phyloP scores from a whole-genome alignment of 2,329 filamentous ascomycete genomes.

The Fusarium chlamydosporum region DNA sequence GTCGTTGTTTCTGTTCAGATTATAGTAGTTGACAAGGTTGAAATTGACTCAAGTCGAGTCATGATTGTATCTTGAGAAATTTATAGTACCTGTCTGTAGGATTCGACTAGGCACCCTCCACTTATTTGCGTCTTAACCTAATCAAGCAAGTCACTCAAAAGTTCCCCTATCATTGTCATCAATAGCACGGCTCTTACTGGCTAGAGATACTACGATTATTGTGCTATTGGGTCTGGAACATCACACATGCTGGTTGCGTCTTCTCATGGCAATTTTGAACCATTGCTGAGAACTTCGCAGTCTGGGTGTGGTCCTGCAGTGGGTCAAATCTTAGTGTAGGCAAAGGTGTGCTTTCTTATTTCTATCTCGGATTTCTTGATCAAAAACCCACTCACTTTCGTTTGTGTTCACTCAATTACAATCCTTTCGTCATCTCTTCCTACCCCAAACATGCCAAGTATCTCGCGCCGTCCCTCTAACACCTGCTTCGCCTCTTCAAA shows the following conservation, averaged over 20 bases:
- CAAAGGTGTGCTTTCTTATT: too few species aligned
- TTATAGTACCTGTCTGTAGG: background rate
- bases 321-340: background rate
- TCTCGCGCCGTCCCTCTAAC: slow-evolving; percentile 5
- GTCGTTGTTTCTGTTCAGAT: background rate
- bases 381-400: too few species aligned
- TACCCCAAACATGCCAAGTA: slow-evolving; percentile 16
- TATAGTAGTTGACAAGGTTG: background rate
- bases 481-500: background rate
- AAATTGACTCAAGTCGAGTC: background rate
- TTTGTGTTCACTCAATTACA: slow-evolving; percentile 10
- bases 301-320: background rate
- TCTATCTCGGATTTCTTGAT: too few species aligned
- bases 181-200: background rate
- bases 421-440: slow-evolving; percentile 21
- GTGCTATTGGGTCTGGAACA: background rate
- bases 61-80: slow-evolving; percentile 1
- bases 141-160: slow-evolving; percentile 19
- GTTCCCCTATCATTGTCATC: slow-evolving; percentile 16
- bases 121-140: slow-evolving; percentile 10
- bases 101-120: slow-evolving; percentile 13
- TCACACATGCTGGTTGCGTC: too few species aligned
- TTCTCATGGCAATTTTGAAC: background rate
- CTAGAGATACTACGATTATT: too few species aligned
- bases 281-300: background rate